Percentiles rank a stretch among this genome's conserved stretches.
Evolutionary conservation across 208 protist genomes (phyloP).

Genomic region (Leishmania mexicana): DNA sequence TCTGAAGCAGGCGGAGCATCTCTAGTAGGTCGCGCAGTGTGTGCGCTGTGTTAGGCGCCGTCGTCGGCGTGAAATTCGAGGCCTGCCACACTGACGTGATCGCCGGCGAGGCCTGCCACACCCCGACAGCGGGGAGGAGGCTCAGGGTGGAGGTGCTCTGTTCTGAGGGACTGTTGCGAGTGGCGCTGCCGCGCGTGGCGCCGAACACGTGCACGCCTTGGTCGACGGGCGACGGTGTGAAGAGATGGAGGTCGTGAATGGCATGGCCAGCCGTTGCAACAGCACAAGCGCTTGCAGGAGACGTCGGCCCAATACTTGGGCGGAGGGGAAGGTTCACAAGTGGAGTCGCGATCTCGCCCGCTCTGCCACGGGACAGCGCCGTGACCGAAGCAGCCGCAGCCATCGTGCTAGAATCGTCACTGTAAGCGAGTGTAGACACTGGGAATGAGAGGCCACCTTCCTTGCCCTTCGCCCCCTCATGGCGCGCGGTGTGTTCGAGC

Average conservation of each 20-base stretch:
- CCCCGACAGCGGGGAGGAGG: slow-evolving; percentile 18
- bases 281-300: background rate
- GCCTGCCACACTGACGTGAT: slow-evolving; percentile 19
- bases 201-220: slow-evolving; percentile 10
- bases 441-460: background rate
- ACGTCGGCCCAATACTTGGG: background rate
- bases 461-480: background rate
- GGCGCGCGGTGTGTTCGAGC: slow-evolving; percentile 18
- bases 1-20: slow-evolving; percentile 33
- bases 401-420: background rate
- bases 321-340: background rate
- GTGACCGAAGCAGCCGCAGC: background rate
- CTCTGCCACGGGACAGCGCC: background rate
- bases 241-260: slow-evolving; percentile 13
- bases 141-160: slow-evolving; percentile 26
- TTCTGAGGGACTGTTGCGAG: slow-evolving; percentile 22
- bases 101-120: slow-evolving; percentile 25
- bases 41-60: background rate
- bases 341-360: background rate
- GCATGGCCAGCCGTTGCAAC: background rate
- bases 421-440: background rate
- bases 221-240: slow-evolving; percentile 26
- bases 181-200: slow-evolving; percentile 13
- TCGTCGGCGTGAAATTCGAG: slow-evolving; percentile 4
- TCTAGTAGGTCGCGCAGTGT: slow-evolving; percentile 39